Base-by-base conservation (phyloP, 2,329 filamentous ascomycete genomes). In the Ophiocordyceps robertsii region DNA sequence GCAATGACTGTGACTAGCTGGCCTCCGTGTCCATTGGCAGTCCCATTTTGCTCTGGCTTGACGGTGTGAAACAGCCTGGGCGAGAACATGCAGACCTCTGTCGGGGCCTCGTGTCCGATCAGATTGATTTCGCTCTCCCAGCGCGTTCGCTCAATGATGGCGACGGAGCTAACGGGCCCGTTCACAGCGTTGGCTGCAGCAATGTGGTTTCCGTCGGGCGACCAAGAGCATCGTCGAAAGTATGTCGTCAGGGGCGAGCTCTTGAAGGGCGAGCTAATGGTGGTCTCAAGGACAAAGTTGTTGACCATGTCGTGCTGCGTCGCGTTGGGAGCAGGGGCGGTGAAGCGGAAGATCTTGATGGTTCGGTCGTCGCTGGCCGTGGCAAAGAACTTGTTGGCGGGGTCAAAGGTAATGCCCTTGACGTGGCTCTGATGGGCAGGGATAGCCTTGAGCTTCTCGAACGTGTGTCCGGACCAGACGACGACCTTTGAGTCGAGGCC, bases 81-180 rank as follows among this genome's bases (percentile, higher is more conserved):
- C 1, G 92, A 95, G 60, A 98, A 98, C 50, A 92, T 86, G 68
- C 90, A 95, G 3, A 98, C 92, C 64, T 98, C 92, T 0, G 93
- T 92, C 0, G 92, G 92, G 0, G 86, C 90, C 69, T 98, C 92
- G 58, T 98, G 92, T 9, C 92, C 92, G 46, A 98, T 95, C 46
- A 98, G 64, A 59, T 95, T 95, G 65, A 96, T 96, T 56, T 98
- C 88, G 49, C 87, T 88, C 55, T 95, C 88, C 92, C 93, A 98
- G 32, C 77, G 77, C 16, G 85, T 83, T 51, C 92, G 82, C 56
- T 92, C 88, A 43, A 98, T 87, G 45, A 98, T 96, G 5, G 92
- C 90, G 29, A 96, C 90, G 1, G 90, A 95, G 65, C 87, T 95
- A 21, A 98, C 92, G 2, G 92, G 93, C 0, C 92, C 92, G 57